Evolutionary conservation across 208 protist genomes (phyloP), one percentile per base, ranked within the genome.

Genomic region (Wallacemonas sp.): DNA sequence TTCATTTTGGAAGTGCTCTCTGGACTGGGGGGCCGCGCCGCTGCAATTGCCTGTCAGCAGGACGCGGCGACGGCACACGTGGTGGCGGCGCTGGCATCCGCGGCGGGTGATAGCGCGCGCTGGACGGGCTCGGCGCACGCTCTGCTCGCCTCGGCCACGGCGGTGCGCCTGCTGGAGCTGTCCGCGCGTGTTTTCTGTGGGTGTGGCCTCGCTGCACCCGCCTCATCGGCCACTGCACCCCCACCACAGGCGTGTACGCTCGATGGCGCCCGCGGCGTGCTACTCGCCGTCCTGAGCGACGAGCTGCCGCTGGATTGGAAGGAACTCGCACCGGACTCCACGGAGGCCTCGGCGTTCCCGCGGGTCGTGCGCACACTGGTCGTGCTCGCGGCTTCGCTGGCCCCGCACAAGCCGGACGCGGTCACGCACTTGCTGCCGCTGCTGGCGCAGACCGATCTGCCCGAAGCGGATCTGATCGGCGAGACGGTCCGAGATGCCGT

Each of bases 271-370:
- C 16, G 55, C 33, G 26, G 29, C 11, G 12, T 71, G 1, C 44
- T 80, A 0, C n/a, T 52, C 6, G 32, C 63, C 19, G 41, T 72
- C 3, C 16, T 87, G 8, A 70, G 58, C 23, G 66, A 81, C 33
- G 87, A 87, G 36, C 70, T 93, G 38, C 87, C 87, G 48, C 54
- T 93, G 12, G 52, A 61, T 33, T 80, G 75, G 81, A 36, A 43
- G 29, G 87, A 93, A 61, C 54, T 93, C 29, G 29, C 26, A n/a
- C 2, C 49, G 4, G 58, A 62, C 17, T 61, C 66, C 0, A 36
- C 16, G n/a, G 76, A 71, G 54, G 44, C 41, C n/a, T 26, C 32
- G 16, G 67, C 69, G 61, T 74, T 75, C 34, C 36, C 60, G 29
- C 23, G 48, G 12, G 70, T 87, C 12, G 49, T 85, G 16, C 60